Conservation (phyloP, 495 filamentous ascomycete genomes). For the Xylaria palmicola region DNA sequence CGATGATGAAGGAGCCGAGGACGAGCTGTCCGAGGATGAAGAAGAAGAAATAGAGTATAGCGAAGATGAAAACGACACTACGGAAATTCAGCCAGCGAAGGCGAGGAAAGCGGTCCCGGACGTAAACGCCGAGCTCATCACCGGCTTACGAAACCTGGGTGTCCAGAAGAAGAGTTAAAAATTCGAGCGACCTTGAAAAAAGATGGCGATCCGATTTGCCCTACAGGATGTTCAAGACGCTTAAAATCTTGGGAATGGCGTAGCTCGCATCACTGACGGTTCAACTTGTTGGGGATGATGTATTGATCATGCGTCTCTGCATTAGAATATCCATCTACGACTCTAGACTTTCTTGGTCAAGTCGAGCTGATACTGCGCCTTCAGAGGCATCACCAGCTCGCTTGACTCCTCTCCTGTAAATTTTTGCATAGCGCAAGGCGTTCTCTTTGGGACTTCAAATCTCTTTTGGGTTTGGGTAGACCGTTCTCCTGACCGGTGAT, state of each 20-base stretch:
- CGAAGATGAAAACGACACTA: constrained; percentile 33
- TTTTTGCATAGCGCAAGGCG: constrained; percentile 16
- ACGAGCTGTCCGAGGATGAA: too few relatives aligned
- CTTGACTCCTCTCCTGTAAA: background rate
- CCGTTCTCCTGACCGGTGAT: background rate
- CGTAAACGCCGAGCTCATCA: constrained; percentile 49
- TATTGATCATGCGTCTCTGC: background rate
- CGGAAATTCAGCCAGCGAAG: constrained; percentile 15
- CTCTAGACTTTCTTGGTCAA: background rate
- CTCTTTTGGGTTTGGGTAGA: background rate
- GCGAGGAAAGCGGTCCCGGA: constrained; percentile 32
- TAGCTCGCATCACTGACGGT: background rate
- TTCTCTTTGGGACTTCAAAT: background rate
- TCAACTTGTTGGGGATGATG: background rate
- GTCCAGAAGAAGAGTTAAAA: constrained; percentile 34
- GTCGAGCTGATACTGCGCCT: background rate
- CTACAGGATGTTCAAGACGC: background rate
- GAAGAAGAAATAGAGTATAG: constrained; percentile 27
- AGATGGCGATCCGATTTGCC: background rate
- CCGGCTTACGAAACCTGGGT: constrained; percentile 45
- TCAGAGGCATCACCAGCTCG: background rate
- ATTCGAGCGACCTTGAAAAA: constrained; percentile 7
- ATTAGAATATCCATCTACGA: background rate
- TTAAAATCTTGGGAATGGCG: background rate
- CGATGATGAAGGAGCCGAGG: constrained; percentile 38